Evolutionary conservation across 1,284 basidiomycete species (phyloP), one percentile per base, ranked within the genome.

Genomic region (Naganishia liquefaciens): DNA sequence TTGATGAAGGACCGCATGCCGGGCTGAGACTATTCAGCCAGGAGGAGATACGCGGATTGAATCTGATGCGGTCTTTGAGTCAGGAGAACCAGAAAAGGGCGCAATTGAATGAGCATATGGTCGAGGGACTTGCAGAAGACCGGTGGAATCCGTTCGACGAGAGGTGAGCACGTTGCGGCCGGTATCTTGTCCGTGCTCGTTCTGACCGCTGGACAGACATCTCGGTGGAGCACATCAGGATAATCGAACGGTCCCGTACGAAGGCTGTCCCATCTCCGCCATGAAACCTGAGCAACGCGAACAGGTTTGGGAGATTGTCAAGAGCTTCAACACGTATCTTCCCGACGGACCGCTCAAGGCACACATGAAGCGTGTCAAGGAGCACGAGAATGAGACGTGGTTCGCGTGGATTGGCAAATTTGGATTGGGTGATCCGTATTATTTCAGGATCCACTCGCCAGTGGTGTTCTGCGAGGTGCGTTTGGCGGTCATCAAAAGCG

Each of bases 91-190:
- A 74, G 64, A 64, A 67, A 52, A 30, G 63, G 55, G 76, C 75
- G n/a, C 74, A 75, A 62, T 62, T 74, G 23, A 68, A 58, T 63
- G 69, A 68, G 58, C 71, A 66, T 19, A 74, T 76, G 73, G 68
- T 66, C 25, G 62, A 62, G 23, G 68, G 70, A 5, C 62, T 77
- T n/a, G 49, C 71, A 2, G 73, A 74, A 53, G 75, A 75, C 42
- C 54, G 75, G 30, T 78, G 76, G 76, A 78, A 78, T 60, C 75
- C 76, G 1, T 77, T 76, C 52, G 76, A 78, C 64, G 76, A 78
- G 68, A 53, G 72, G 70, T 68, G 37, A 53, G 63, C 4, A 13
- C 19, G 11, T 27, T 33, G 3, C 15, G 21, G 5, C 9, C n/a
- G 44, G 3, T 25, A 9, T 25, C 2, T 40, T 19, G 27, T 9